Evolutionary conservation across 2,329 filamentous ascomycete genomes (phyloP), one percentile per base, ranked within the genome.

Genomic region (Boeremia lycopersici): DNA sequence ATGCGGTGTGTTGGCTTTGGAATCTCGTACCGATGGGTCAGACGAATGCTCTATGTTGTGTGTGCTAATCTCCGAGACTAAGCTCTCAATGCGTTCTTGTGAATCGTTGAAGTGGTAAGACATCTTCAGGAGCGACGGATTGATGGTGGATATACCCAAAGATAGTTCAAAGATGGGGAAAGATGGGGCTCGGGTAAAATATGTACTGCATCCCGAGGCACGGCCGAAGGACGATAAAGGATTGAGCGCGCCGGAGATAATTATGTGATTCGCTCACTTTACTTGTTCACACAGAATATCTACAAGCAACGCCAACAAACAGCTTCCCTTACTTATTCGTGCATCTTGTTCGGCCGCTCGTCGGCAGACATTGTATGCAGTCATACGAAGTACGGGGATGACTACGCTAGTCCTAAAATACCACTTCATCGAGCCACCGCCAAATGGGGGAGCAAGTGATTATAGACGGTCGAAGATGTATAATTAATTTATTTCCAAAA

Each of bases 1-100:
- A n/a, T 68, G 64, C 4, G 45, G 40, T 1, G 68, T 71, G 29
- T 57, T 61, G 6, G 69, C 59, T 61, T 67, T 67, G 28, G 56
- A 46, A 4, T 36, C 25, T 49, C 60, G 58, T 5, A 47, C 34
- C 8, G 31, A 12, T 8, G 48, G 40, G 29, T 62, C 53, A 4
- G 44, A 40, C 2, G 64, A 62, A 45, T 63, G 52, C 4, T 38
- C 15, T 17, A 59, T 53, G 23, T 30, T 12, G 15, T 53, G 44
- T 10, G 6, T 25, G 30, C 28, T 30, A 15, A 56, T 28, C 8
- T 45, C 19, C 4, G 19, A 10, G 6, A 49, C 40, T 10, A 59
- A 29, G 12, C 25, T 19, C 5, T 17, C 8, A 5, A 49, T 56
- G 35, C 19, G 44, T 23, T 35, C 2, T 12, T 33, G 13, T 9